Evolutionary conservation across 2,329 filamentous ascomycete species (phyloP).

Genomic region (Stagonosporopsis vannaccii): DNA sequence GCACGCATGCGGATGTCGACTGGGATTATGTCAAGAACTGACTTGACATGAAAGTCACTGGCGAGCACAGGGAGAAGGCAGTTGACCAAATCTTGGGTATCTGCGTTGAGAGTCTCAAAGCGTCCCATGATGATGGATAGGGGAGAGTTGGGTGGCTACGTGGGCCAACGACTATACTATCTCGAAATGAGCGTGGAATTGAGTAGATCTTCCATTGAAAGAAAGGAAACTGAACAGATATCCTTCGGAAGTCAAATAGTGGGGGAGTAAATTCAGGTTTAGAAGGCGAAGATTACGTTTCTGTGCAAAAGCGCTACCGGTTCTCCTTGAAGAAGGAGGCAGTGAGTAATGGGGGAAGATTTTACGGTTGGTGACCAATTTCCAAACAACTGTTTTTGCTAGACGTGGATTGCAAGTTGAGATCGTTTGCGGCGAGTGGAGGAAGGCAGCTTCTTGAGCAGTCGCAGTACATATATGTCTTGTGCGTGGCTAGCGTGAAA

Average conservation of each 20-base stretch:
- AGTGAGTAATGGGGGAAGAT: too few relatives aligned
- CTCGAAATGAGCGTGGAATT: not conserved
- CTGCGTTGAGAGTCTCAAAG: constrained; percentile 42
- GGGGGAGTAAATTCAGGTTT: not conserved
- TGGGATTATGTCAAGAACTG: constrained; percentile 40
- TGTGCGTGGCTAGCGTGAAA: not conserved
- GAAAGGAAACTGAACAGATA: not conserved
- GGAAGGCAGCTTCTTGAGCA: not conserved
- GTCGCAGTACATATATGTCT: not conserved
- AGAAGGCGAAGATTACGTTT: not conserved
- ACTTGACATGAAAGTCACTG: constrained; percentile 30
- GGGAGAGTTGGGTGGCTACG: not conserved
- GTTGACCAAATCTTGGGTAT: constrained; percentile 42
- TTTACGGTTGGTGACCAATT: constrained; percentile 4
- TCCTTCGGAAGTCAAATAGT: too few relatives aligned
- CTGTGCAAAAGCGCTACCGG: not conserved
- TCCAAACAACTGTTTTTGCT: not conserved
- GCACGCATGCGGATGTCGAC: constrained; percentile 48
- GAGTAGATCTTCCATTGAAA: not conserved
- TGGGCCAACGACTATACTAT: not conserved
- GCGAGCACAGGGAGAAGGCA: constrained; percentile 43
- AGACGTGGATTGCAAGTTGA: not conserved
- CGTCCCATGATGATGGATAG: constrained; percentile 32
- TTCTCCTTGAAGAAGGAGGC: not conserved
- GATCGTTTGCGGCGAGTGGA: not conserved